These are phyloP conservation scores for Catharanthus roseus DNA, from an alignment of 257 asterid genomes.

Conservation along the genomic window DNA sequence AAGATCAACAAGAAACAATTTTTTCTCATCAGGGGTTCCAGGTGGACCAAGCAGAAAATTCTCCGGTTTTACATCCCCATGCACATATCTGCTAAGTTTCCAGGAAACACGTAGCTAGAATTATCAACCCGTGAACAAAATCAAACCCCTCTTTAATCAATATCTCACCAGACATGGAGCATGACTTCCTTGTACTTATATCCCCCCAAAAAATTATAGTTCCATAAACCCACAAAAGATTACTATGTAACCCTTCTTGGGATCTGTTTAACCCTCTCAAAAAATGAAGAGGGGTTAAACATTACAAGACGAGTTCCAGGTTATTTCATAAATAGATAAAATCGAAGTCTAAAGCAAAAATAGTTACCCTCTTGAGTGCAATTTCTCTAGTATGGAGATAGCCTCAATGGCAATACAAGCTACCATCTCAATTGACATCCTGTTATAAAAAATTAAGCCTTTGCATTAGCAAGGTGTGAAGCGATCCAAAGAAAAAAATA, in stretches of 20 bases:
- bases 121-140: too few relatives aligned
- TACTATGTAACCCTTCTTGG: background rate
- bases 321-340: background rate
- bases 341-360: background rate
- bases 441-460: slow-evolving; percentile 24
- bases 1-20: slow-evolving; percentile 64
- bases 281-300: background rate
- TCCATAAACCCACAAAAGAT: background rate
- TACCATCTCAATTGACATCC: slow-evolving; percentile 87
- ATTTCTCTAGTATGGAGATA: slow-evolving; percentile 78
- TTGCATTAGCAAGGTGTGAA: background rate
- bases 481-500: background rate
- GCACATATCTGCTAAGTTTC: slow-evolving; percentile 48
- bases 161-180: too few relatives aligned
- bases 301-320: background rate
- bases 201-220: too few relatives aligned
- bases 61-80: slow-evolving; percentile 79
- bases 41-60: slow-evolving; percentile 73
- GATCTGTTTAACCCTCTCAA: background rate
- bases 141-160: too few relatives aligned
- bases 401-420: slow-evolving; percentile 96
- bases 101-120: background rate
- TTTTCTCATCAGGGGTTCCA: slow-evolving; percentile 76
- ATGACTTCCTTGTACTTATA: too few relatives aligned
- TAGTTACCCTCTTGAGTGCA: slow-evolving; percentile 75